Conservation (phyloP, 495 filamentous ascomycete genomes). For the Neurospora sp. region DNA sequence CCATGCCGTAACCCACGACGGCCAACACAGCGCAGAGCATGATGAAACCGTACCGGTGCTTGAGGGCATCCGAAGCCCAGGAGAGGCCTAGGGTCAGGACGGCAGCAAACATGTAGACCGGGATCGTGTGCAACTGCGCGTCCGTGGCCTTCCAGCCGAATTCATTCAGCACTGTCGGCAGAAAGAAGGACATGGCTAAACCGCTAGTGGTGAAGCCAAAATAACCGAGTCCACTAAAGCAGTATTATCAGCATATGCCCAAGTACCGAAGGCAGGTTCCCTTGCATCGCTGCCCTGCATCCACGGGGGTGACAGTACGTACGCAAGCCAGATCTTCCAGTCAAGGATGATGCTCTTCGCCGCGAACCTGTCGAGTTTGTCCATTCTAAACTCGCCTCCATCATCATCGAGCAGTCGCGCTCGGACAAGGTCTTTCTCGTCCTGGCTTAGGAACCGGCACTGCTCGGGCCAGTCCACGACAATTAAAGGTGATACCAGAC, state of each 20-base stretch:
- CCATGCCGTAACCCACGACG: conserved; percentile 28
- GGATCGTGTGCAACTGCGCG: conserved; percentile 52
- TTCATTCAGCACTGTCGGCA: conserved; percentile 54
- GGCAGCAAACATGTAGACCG: conserved; percentile 54
- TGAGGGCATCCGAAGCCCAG: conserved; percentile 47
- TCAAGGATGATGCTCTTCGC: conserved; percentile 49
- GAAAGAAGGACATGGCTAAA: conserved; percentile 56
- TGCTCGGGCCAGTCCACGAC: conserved; percentile 50
- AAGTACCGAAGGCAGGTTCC: not conserved
- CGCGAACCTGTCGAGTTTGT: conserved; percentile 59
- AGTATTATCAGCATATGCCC: not conserved
- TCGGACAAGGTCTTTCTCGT: conserved; percentile 40
- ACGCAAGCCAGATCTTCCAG: conserved; percentile 35
- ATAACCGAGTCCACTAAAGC: conserved; percentile 33
- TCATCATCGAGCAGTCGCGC: conserved; percentile 50
- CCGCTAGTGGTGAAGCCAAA: conserved; percentile 42
- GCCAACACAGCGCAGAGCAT: conserved; percentile 38
- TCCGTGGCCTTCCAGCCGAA: conserved; percentile 49
- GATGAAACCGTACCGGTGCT: conserved; percentile 49
- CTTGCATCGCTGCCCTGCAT: too few species aligned
- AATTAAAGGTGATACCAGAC: conserved; percentile 35
- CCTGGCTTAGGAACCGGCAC: conserved; percentile 40
- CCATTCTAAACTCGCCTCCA: conserved; percentile 46
- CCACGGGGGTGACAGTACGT: not conserved
- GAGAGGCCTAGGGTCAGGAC: conserved; percentile 51